Evolutionary conservation across 768 basidiomycete genomes (phyloP).

Genomic region (Imleria badia): DNA sequence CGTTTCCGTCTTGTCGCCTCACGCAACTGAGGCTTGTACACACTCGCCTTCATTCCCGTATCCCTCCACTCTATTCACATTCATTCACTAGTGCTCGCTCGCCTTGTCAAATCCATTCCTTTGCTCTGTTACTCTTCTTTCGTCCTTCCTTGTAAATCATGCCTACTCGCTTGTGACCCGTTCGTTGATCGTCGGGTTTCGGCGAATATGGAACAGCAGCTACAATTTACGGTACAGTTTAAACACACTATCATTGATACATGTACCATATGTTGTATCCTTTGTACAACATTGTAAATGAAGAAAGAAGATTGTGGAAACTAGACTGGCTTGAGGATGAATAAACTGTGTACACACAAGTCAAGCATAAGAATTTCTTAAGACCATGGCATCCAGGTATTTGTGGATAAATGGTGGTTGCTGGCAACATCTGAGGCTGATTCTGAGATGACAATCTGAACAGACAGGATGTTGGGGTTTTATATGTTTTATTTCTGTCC

Average conservation of each 20-base stretch:
- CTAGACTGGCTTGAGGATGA: background rate
- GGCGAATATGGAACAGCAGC: conserved; percentile 1
- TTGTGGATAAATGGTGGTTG: no score
- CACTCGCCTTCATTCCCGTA: background rate
- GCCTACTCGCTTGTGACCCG: background rate
- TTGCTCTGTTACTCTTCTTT: background rate
- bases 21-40: conserved; percentile 7
- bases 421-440: no score
- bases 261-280: conserved; percentile 24
- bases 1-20: background rate
- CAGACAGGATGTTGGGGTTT: conserved; percentile 11
- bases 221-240: conserved; percentile 20
- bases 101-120: background rate
- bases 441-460: no score
- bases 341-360: background rate
- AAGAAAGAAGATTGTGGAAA: conserved; percentile 6
- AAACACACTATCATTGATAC: conserved; percentile 7
- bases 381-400: no score
- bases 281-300: conserved; percentile 27
- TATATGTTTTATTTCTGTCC: background rate
- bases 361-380: no score
- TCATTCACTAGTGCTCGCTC: background rate
- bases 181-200: conserved; percentile 16
- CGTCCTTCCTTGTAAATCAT: conserved; percentile 18
- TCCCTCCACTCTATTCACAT: background rate